These are phyloP conservation scores for Ceratobasidium sp. DNA, from an alignment of 1,284 basidiomycete genomes.

Conservation along the genomic window DNA sequence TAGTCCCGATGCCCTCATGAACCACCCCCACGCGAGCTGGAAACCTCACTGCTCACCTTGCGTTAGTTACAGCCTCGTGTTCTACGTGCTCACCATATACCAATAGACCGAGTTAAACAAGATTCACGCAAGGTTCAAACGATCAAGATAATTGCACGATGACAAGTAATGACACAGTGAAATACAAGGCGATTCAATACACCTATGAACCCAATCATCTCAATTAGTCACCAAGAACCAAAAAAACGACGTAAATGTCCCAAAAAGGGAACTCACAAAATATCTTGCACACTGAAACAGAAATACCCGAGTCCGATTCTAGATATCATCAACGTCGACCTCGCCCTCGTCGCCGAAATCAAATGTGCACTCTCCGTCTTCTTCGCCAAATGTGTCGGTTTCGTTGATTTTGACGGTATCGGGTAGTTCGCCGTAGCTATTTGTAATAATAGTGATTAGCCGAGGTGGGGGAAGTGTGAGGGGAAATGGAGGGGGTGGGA, in stretches of 20 bases:
- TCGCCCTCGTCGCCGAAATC: constrained; percentile 88
- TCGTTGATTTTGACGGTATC: constrained; percentile 99
- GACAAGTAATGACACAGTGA: constrained; percentile 38
- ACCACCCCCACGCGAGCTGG: too few relatives aligned
- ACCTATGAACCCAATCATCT: neutral
- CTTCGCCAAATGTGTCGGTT: constrained; percentile 91
- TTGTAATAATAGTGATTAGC: neutral
- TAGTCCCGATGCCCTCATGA: too few relatives aligned
- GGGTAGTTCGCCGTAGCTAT: constrained; percentile 81
- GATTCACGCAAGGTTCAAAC: constrained; percentile 4
- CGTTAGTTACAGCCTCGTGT: neutral
- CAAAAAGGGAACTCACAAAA: neutral
- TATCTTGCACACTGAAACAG: neutral
- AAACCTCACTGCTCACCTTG: neutral
- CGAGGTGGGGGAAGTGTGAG: neutral
- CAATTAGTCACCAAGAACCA: neutral
- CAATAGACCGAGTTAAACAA: neutral
- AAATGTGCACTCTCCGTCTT: constrained; percentile 90
- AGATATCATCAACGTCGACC: constrained; percentile 62
- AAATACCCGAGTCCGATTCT: constrained; percentile 61
- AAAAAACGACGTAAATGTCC: neutral
- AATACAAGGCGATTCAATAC: constrained; percentile 21
- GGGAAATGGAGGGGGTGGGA: neutral
- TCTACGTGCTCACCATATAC: neutral
- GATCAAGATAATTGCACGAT: constrained; percentile 39